Conservation (phyloP, 1,284 basidiomycete genomes). For the Cutaneotrichosporon cutaneum region DNA sequence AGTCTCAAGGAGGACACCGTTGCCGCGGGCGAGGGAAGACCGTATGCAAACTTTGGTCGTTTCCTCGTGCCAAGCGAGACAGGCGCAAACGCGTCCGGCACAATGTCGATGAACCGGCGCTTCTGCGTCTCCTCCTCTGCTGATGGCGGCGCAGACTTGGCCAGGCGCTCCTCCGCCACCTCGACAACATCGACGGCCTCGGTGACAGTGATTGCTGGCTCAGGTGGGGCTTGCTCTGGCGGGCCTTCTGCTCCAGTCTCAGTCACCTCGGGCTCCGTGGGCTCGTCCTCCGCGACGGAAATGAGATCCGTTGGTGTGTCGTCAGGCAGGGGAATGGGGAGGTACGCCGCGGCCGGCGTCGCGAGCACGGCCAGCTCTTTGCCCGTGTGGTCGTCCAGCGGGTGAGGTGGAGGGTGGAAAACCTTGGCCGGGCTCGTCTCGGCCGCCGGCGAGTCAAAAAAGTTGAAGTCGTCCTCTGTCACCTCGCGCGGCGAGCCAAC, state of each 20-base stretch:
- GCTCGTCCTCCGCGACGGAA: conserved; percentile 9
- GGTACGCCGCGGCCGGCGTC: neutral
- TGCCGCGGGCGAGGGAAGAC: conserved; percentile 39
- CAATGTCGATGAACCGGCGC: conserved; percentile 23
- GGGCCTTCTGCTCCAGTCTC: neutral
- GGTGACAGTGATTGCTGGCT: no score
- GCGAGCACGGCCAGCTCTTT: neutral
- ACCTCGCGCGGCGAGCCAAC: conserved; percentile 14
- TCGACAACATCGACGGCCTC: no score
- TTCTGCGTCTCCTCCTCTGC: neutral
- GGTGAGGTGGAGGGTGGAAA: neutral
- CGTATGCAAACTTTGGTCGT: conserved; percentile 29
- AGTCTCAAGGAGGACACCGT: conserved; percentile 26
- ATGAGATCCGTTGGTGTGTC: neutral
- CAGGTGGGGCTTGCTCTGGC: neutral
- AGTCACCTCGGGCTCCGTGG: no score
- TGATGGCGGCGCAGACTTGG: neutral
- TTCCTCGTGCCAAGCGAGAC: conserved; percentile 17
- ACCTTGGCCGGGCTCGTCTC: conserved; percentile 14
- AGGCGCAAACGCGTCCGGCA: conserved; percentile 38
- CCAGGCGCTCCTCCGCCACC: neutral
- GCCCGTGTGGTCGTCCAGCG: conserved; percentile 9
- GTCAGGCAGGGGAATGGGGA: neutral
- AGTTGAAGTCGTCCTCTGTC: conserved; percentile 51
- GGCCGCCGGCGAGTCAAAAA: conserved; percentile 45